A percentile compares a stretch with the other conserved stretches of the same genome.
phyloP scores from a whole-genome alignment of 768 basidiomycete species.

The Leccinum incarnatum region DNA sequence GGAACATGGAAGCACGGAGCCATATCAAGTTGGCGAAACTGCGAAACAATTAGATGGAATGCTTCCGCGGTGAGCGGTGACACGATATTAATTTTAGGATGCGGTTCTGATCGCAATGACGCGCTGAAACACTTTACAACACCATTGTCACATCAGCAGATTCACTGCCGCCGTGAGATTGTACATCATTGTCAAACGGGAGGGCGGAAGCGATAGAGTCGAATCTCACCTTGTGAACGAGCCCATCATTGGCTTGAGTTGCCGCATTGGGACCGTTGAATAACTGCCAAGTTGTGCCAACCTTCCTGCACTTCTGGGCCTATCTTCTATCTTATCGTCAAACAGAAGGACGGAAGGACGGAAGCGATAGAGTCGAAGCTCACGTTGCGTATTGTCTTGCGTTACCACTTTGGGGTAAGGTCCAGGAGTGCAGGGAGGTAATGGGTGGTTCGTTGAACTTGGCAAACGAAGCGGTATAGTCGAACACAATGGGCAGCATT shows the following conservation, averaged over 20 bases:
- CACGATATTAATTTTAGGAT: not conserved
- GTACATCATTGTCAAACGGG: too few relatives aligned
- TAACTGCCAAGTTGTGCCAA: too few relatives aligned
- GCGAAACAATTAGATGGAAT: not conserved
- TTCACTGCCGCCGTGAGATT: too few relatives aligned
- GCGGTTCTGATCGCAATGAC: not conserved
- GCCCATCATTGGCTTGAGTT: too few relatives aligned
- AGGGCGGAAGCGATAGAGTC: too few relatives aligned
- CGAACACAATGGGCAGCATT: not conserved
- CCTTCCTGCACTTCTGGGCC: too few relatives aligned
- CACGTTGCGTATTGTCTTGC: constrained; percentile 20
- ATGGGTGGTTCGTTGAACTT: not conserved
- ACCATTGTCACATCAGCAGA: too few relatives aligned
- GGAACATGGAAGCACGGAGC: not conserved
- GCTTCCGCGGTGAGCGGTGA: not conserved
- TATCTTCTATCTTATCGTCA: constrained; percentile 17
- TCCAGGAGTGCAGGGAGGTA: not conserved
- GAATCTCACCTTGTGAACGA: too few relatives aligned
- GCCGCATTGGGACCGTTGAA: too few relatives aligned
- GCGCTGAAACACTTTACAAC: not conserved
- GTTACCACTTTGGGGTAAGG: constrained; percentile 1
- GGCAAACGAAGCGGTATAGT: not conserved
- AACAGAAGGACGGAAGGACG: not conserved
- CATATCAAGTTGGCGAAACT: not conserved
- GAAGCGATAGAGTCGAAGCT: not conserved